Base-by-base conservation (phyloP, 2,329 filamentous ascomycete species). In the Fusarium beomiforme region DNA sequence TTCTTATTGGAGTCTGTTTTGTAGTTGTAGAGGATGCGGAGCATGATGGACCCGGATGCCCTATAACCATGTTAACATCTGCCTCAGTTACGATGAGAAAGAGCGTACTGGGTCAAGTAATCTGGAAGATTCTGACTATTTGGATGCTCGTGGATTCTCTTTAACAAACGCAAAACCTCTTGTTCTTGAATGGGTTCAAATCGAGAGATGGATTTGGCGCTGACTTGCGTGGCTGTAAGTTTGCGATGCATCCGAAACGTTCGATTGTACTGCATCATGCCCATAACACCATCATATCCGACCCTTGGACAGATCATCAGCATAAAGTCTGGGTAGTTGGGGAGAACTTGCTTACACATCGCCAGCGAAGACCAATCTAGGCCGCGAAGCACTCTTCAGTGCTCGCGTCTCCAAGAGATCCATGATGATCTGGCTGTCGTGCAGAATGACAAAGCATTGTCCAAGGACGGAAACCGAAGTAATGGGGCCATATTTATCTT, bases 381-480 rank as follows among this genome's bases (percentile, higher is more conserved):
- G 65, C 2, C 64, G 54, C 14, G 64, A 68, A 10, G 64, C 57
- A 33, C 49, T 63, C 3, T 57, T 68, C 17, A 68, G 23, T 1
- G 64, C 39, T 3, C 43, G 5, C 0, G 41, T 23, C 10, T 69
- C 64, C 0, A 69, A 14, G 3, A 58, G 43, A 23, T 82, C 79
- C 8, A 75, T 46, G 0, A 80, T 79, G 10, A 77, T 62, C 5
- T 79, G 64, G 41, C 72, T 70, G 43, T 83, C 81, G 54, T 84
- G 78, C 1, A 85, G 43, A 13, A 85, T 70, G 24, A 85, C 70
- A 16, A 84, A 73, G 0, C 79, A 81, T 24, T 78, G 76, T 1
- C 82, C 82, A 0, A 85, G 61, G 9, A 80, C 76, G 0, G 78
- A 81, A 3, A 85, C 68, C 3, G 81, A 83, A 62, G 80, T 80